These are phyloP conservation scores for Agrocybe praecox DNA, from an alignment of 768 basidiomycete genomes.

Conservation along the genomic window DNA sequence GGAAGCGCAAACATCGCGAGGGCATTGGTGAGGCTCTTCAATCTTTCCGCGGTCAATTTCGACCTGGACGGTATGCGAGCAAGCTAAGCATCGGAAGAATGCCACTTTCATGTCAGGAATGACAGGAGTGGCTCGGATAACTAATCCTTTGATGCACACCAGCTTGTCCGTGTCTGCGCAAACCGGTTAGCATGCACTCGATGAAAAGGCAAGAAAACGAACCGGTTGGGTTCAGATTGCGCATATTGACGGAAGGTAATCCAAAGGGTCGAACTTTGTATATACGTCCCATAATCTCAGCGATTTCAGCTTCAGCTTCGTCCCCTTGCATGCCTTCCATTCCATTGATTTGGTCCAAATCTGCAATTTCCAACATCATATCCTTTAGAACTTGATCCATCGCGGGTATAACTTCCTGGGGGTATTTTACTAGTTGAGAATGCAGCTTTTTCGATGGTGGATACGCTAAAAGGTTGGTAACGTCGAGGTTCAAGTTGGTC, in stretches of 20 bases:
- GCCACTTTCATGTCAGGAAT: slow-evolving; percentile 99
- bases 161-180: slow-evolving; percentile 94
- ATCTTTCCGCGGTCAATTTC: slow-evolving; percentile 99
- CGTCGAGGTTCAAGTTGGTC: slow-evolving; percentile 90
- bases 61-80: slow-evolving; percentile 95
- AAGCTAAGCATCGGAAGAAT: slow-evolving; percentile 96
- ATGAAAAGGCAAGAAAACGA: slow-evolving; percentile 17
- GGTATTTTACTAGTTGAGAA: slow-evolving; percentile 86
- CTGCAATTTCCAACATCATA: slow-evolving; percentile 85
- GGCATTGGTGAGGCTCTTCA: slow-evolving; percentile 88
- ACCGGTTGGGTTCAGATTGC: slow-evolving; percentile 94
- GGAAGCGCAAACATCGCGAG: slow-evolving; percentile 88
- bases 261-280: slow-evolving; percentile 96
- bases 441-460: slow-evolving; percentile 84
- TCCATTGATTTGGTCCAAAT: slow-evolving; percentile 73
- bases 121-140: slow-evolving; percentile 95
- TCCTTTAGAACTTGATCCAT: slow-evolving; percentile 98
- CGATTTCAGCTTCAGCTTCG: slow-evolving; percentile 83
- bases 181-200: neutral
- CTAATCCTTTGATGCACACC: slow-evolving; percentile 92
- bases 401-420: slow-evolving; percentile 95
- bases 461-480: slow-evolving; percentile 83
- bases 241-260: slow-evolving; percentile 85
- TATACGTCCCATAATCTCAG: slow-evolving; percentile 82
- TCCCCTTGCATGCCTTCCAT: slow-evolving; percentile 76